phyloP scores from a whole-genome alignment of 441 rosid species.

The Populus hybrid region DNA sequence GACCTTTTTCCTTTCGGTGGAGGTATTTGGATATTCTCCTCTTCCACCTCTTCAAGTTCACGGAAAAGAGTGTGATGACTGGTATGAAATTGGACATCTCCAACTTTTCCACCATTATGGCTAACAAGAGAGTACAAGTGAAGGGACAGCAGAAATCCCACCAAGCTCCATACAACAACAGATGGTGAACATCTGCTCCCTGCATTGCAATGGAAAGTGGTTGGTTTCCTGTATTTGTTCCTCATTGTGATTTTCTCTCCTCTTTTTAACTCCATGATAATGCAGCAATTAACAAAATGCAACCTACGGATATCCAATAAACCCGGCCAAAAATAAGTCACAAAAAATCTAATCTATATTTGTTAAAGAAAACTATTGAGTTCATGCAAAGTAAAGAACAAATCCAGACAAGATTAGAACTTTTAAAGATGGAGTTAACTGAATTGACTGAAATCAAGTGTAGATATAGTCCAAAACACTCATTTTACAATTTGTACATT shows the following conservation, averaged over 20 bases:
- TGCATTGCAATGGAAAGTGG: slow-evolving; percentile 68
- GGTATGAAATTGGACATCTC: slow-evolving; percentile 37
- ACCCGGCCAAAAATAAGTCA: slow-evolving; percentile 28
- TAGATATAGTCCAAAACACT: background rate
- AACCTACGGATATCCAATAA: slow-evolving; percentile 47
- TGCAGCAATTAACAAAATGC: slow-evolving; percentile 57
- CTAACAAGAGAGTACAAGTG: slow-evolving; percentile 50
- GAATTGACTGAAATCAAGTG: background rate
- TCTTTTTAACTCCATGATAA: slow-evolving; percentile 47
- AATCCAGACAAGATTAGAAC: background rate
- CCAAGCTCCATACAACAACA: slow-evolving; percentile 61
- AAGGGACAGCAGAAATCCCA: slow-evolving; percentile 60
- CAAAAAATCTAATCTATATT: slow-evolving; percentile 8
- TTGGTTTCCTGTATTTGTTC: slow-evolving; percentile 74
- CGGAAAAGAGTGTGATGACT: slow-evolving; percentile 40
- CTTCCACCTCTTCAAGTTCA: slow-evolving; percentile 77
- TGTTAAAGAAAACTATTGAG: background rate
- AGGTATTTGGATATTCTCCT: slow-evolving; percentile 65
- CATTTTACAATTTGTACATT: background rate
- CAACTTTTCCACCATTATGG: slow-evolving; percentile 37
- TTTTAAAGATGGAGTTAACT: background rate
- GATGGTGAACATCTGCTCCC: slow-evolving; percentile 67
- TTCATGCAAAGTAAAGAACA: background rate
- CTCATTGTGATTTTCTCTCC: slow-evolving; percentile 62
- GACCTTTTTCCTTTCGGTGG: slow-evolving; percentile 79